Evolutionary conservation across 768 basidiomycete genomes (phyloP), one percentile per base, ranked within the genome.

Genomic region (Mycena galericulata): DNA sequence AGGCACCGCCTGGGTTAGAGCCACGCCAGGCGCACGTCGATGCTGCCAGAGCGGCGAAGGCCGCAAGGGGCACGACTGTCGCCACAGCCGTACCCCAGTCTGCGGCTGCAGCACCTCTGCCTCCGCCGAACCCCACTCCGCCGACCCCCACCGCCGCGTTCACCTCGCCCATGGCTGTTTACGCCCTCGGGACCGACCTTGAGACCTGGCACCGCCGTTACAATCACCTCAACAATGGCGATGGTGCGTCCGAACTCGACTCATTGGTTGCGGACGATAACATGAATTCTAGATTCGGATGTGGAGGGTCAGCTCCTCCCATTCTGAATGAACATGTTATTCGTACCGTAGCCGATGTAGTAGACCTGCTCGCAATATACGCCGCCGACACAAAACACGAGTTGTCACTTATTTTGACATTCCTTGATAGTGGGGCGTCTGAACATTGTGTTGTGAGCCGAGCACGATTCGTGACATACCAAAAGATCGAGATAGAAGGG

Each of bases 341-440:
- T 36, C 53, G 32, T 54, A 54, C 53, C n/a, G 53, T 54, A 54
- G 32, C 53, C 30, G 53, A 54, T 54, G 53, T 54, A 54, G n/a
- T 38, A 34, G 30, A 24, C 14, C 18, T 27, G 22, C 53, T 18
- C 14, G 34, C 53, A 54, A 54, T 54, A 18, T 54, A 36, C 20
- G 34, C 18, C 22, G 20, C 53, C 3, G 32, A 15, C 32, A 4
- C 27, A 30, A 54, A 12, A 34, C 53, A 54, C n/a, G 30, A 12
- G 20, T 20, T 17, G 53, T 12, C 53, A 2, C 14, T 9, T 22
- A 20, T n/a, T 22, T 20, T 15, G 17, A 54, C 53, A 22, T 54
- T 34, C 53, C 53, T 54, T 18, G 53, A 54, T 18, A 54, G 32
- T 22, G 53, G 17, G 3, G 32, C 53, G 20, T 24, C 53, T 11